Conservation (phyloP, 2,329 filamentous ascomycete genomes). For the Teratosphaeria destructans region DNA sequence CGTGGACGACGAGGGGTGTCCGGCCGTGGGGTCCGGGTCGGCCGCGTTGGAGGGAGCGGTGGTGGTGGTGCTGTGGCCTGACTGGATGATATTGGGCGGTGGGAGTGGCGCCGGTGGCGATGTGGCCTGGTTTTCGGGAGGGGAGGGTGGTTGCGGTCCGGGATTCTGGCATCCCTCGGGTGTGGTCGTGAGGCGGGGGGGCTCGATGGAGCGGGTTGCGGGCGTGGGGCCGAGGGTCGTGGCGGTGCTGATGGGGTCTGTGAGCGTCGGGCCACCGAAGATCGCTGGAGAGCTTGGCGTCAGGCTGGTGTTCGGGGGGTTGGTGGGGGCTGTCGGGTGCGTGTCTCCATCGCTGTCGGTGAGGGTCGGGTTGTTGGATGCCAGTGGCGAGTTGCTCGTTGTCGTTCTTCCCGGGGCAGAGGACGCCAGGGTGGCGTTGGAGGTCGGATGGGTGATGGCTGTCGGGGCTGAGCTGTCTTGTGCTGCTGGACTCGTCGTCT, state of each 20-base stretch:
- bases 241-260: conserved; percentile 2
- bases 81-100: neutral
- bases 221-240: neutral
- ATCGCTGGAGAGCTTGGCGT: neutral
- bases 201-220: neutral
- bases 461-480: neutral
- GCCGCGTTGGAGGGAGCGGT: neutral
- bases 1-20: neutral
- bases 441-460: neutral
- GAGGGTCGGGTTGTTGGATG: neutral
- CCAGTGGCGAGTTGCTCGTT: neutral
- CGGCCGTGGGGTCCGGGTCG: too few relatives aligned
- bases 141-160: neutral
- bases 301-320: neutral
- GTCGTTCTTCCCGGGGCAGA: neutral
- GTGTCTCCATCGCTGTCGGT: neutral
- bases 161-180: neutral
- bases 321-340: neutral
- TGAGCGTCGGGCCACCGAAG: conserved; percentile 1
- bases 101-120: neutral
- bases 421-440: neutral
- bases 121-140: neutral
- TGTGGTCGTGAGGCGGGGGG: neutral
- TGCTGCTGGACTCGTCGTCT: neutral
- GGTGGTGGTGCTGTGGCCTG: neutral